Conservation (phyloP, 106 monocot species). For the Dioscorea dumetorum region DNA sequence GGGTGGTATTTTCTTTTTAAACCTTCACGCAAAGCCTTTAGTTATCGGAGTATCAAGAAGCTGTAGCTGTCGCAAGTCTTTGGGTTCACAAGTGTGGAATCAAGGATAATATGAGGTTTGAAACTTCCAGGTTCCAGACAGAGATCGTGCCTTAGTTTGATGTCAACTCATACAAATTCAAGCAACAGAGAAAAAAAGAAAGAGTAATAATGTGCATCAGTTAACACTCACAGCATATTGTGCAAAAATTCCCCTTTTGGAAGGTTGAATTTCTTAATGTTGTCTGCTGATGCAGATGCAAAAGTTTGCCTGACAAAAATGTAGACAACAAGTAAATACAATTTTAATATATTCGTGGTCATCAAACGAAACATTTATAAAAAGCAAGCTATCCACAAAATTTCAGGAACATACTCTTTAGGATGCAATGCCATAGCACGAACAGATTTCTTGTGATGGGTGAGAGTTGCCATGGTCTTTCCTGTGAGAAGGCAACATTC, state of each 20-base stretch:
- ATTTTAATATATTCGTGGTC: neutral
- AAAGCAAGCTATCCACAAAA: neutral
- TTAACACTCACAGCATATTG: slow-evolving; percentile 87
- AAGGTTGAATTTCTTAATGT: slow-evolving; percentile 91
- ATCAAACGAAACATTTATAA: neutral
- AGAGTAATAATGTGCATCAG: too few species aligned
- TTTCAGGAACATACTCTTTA: slow-evolving; percentile 50
- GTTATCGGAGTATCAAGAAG: too few species aligned
- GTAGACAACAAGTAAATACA: neutral
- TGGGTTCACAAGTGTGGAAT: too few species aligned
- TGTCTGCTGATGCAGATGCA: slow-evolving; percentile 97
- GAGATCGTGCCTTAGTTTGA: too few species aligned
- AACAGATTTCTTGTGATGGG: slow-evolving; percentile 97
- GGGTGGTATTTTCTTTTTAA: too few species aligned
- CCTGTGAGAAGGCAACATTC: slow-evolving; percentile 36
- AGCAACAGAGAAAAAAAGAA: too few species aligned
- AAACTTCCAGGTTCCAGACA: too few species aligned
- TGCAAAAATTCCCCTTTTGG: slow-evolving; percentile 98
- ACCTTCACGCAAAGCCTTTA: too few species aligned
- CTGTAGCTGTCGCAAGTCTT: too few species aligned
- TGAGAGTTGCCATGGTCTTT: slow-evolving; percentile 87
- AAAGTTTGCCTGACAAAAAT: slow-evolving; percentile 57
- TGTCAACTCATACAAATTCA: too few species aligned
- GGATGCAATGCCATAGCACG: slow-evolving; percentile 91
- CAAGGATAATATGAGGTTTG: too few species aligned